phyloP scores from a whole-genome alignment of 768 basidiomycete species.

The Termitomyces sp. region DNA sequence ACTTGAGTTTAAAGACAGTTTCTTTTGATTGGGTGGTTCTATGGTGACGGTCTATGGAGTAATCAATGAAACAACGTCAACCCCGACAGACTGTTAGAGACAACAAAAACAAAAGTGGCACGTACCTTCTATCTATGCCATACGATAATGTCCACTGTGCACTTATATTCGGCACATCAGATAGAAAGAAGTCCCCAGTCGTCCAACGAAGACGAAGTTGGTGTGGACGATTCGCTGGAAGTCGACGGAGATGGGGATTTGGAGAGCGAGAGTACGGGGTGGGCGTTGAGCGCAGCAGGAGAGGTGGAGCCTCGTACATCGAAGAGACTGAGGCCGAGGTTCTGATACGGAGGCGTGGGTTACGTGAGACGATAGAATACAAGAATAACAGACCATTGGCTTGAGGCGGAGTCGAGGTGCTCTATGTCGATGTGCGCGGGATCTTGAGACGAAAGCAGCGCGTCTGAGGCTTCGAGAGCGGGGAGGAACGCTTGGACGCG shows the following conservation, averaged over 20 bases:
- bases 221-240: slow-evolving; percentile 21
- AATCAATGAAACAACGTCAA: too few relatives aligned
- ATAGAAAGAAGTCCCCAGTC: slow-evolving; percentile 30
- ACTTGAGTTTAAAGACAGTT: too few relatives aligned
- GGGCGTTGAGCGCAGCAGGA: background rate
- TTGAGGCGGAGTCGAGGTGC: slow-evolving; percentile 40
- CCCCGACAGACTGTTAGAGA: too few relatives aligned
- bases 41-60: too few relatives aligned
- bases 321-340: slow-evolving; percentile 63
- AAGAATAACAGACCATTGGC: slow-evolving; percentile 7
- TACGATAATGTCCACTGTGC: too few relatives aligned
- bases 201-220: slow-evolving; percentile 19
- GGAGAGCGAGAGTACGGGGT: background rate
- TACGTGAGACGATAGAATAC: too few relatives aligned
- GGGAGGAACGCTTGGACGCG: slow-evolving; percentile 67
- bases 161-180: too few relatives aligned
- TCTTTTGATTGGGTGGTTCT: too few relatives aligned
- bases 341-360: too few relatives aligned
- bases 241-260: background rate
- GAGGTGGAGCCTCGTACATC: slow-evolving; percentile 25
- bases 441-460: slow-evolving; percentile 40
- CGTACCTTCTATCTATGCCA: too few relatives aligned
- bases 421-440: slow-evolving; percentile 64
- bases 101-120: too few relatives aligned
- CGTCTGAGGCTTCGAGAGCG: slow-evolving; percentile 60